Conservation (phyloP, 768 basidiomycete genomes). For the Pleurotus tuber-regium region DNA sequence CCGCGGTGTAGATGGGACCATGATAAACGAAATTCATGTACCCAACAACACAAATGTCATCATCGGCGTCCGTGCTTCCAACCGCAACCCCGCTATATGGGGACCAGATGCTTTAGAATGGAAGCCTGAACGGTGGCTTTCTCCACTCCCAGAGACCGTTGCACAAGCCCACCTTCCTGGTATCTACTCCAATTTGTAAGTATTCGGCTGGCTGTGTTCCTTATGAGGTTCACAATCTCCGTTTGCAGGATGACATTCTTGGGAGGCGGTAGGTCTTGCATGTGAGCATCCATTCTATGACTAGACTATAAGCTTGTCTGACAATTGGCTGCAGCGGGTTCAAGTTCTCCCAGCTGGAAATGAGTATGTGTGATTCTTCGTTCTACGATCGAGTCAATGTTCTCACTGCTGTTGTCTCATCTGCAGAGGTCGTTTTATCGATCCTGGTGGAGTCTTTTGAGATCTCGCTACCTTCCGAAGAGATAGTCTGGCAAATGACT, state of each 20-base stretch:
- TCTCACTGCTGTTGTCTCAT: not conserved
- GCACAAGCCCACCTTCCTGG: slow-evolving; percentile 30
- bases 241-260: slow-evolving; percentile 37
- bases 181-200: slow-evolving; percentile 34
- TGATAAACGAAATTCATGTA: slow-evolving; percentile 22
- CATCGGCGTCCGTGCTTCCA: slow-evolving; percentile 29
- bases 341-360: slow-evolving; percentile 42
- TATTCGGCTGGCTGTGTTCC: not conserved
- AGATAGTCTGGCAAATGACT: slow-evolving; percentile 1
- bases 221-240: not conserved
- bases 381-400: not conserved
- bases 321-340: slow-evolving; percentile 28
- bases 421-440: slow-evolving; percentile 29
- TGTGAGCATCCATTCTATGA: slow-evolving; percentile 27
- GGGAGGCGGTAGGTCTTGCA: slow-evolving; percentile 43
- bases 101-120: slow-evolving; percentile 41
- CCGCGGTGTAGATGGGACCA: slow-evolving; percentile 24
- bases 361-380: slow-evolving; percentile 28
- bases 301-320: not conserved
- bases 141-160: slow-evolving; percentile 31
- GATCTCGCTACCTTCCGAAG: not conserved
- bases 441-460: slow-evolving; percentile 15
- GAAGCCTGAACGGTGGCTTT: slow-evolving; percentile 46
- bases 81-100: slow-evolving; percentile 36
- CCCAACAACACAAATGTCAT: slow-evolving; percentile 25